Conservation (phyloP, 2,329 filamentous ascomycete species). For the Colletotrichum sp. region DNA sequence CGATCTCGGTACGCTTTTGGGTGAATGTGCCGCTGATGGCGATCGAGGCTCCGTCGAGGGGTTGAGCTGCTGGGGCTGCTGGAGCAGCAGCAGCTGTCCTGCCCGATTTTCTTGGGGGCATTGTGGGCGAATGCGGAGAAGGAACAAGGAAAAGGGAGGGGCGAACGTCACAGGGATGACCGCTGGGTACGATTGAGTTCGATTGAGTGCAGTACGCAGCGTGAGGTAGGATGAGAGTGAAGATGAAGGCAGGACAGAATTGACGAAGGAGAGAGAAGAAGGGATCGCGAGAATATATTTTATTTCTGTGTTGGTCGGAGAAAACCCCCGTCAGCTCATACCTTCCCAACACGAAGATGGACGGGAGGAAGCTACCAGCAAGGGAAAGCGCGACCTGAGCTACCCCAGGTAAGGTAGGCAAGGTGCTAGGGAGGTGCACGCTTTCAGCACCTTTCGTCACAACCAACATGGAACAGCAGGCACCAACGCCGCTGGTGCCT, state of each 20-base stretch:
- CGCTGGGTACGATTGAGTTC: not conserved
- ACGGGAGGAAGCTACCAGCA: not conserved
- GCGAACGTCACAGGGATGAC: not conserved
- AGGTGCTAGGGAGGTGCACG: not conserved
- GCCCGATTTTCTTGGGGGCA: constrained; percentile 16
- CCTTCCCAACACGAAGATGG: not conserved
- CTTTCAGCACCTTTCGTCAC: not conserved
- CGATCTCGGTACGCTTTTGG: constrained; percentile 52
- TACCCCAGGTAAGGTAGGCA: not conserved
- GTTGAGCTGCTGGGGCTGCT: constrained; percentile 14
- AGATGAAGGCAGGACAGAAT: not conserved
- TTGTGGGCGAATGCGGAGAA: constrained; percentile 3
- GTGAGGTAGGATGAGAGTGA: not conserved
- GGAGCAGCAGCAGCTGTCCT: constrained; percentile 2
- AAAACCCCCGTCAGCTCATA: not conserved
- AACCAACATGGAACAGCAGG: constrained; percentile 10
- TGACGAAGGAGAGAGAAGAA: not conserved
- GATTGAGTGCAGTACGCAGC: not conserved
- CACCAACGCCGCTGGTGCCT: constrained; percentile 19
- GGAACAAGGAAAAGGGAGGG: not conserved
- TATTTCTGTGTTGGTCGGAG: not conserved
- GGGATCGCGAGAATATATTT: not conserved
- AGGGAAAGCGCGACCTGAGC: not conserved
- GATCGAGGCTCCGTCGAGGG: constrained; percentile 55
- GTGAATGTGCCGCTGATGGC: constrained; percentile 66